These are phyloP conservation scores for Craspedostauros australis DNA, from an alignment of 108 stramenopile genomes.

Conservation along the genomic window DNA sequence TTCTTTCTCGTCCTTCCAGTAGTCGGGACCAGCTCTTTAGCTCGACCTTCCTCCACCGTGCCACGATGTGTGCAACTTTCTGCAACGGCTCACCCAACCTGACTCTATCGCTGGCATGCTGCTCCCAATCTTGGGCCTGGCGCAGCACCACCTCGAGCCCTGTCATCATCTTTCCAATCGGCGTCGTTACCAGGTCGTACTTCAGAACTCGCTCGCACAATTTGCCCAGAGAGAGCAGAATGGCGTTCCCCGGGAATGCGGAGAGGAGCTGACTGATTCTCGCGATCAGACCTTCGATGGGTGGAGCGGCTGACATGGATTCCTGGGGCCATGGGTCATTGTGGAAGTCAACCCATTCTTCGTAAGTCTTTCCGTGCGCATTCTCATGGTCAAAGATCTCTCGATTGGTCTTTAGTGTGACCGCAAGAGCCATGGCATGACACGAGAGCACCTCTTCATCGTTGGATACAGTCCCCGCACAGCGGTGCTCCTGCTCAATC, in stretches of 20 bases:
- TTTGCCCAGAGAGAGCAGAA: constrained; percentile 69
- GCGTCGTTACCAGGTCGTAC: constrained; percentile 49
- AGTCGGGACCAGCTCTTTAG: constrained; percentile 85
- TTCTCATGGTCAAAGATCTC: too few relatives aligned
- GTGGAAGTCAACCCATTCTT: constrained; percentile 60
- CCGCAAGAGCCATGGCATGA: constrained; percentile 1
- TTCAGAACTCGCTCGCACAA: constrained; percentile 67
- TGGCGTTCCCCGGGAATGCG: constrained; percentile 87
- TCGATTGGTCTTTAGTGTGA: too few relatives aligned
- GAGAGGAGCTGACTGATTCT: constrained; percentile 71
- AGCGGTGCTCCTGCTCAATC: neutral
- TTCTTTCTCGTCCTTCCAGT: constrained; percentile 43
- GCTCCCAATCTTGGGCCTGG: constrained; percentile 96
- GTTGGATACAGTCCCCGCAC: neutral
- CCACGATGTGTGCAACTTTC: constrained; percentile 72
- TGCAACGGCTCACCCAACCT: constrained; percentile 59
- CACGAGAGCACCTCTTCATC: neutral
- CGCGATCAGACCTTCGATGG: constrained; percentile 53
- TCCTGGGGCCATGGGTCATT: constrained; percentile 70
- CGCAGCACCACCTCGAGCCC: constrained; percentile 86
- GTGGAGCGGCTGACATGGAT: constrained; percentile 52
- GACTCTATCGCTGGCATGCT: constrained; percentile 85
- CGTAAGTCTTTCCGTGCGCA: too few relatives aligned
- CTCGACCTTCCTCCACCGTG: constrained; percentile 89
- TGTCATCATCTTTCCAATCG: constrained; percentile 84